Evolutionary conservation across 108 stramenopile species (phyloP).

Genomic region (Aurantiochytrium sp.): DNA sequence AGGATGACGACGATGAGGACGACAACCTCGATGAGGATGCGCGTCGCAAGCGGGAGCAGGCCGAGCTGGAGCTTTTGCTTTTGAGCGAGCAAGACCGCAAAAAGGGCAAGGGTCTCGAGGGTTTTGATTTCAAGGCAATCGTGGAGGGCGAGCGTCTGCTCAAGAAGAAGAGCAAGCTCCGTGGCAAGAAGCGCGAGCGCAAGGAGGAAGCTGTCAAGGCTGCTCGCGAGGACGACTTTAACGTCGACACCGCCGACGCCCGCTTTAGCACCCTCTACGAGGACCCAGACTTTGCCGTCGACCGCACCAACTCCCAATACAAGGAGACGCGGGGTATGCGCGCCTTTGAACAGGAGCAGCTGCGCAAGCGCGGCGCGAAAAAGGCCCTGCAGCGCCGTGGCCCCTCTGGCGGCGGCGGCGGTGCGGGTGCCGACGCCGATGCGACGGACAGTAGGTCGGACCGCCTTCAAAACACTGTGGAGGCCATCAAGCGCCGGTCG

Average conservation of each 20-base stretch:
- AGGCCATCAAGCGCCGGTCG: neutral
- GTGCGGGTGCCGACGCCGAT: neutral
- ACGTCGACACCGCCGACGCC: neutral
- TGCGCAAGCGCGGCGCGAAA: neutral
- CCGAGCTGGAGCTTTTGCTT: constrained; percentile 2
- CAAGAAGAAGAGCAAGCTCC: neutral
- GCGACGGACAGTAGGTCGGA: neutral
- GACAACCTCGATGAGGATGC: neutral
- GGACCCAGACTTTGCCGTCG: neutral
- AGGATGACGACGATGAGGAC: neutral
- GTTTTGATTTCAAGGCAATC: neutral
- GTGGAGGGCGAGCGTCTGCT: neutral
- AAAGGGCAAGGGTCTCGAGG: constrained; percentile 18
- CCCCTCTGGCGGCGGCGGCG: neutral
- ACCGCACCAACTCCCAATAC: constrained; percentile 21
- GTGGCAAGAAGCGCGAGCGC: constrained; percentile 9
- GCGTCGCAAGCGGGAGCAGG: constrained; percentile 19
- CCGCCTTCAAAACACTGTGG: neutral
- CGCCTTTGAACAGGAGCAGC: neutral
- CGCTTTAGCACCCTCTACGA: neutral
- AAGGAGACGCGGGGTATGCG: constrained; percentile 2
- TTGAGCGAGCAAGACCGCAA: neutral
- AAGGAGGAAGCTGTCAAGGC: neutral
- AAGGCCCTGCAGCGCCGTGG: neutral
- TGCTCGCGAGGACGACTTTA: neutral